These are phyloP conservation scores for Mortierella sp. DNA, from an alignment of 371 early-diverging fungal genomes.

Conservation along the genomic window DNA sequence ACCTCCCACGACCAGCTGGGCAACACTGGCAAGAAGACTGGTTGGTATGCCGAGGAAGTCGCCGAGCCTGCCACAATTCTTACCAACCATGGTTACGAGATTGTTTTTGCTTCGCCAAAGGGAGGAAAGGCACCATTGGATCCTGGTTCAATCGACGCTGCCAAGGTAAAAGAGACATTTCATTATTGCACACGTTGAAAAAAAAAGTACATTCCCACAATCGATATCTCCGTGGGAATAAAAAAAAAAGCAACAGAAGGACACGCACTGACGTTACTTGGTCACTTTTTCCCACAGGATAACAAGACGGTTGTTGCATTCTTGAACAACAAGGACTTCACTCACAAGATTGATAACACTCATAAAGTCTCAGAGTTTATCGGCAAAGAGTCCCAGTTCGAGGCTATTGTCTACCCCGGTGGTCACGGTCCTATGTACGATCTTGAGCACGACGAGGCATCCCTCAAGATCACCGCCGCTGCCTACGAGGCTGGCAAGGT, in stretches of 20 bases:
- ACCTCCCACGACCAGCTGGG: constrained; percentile 42
- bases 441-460: constrained; percentile 52
- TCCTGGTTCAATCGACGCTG: constrained; percentile 54
- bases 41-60: constrained; percentile 52
- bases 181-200: not conserved
- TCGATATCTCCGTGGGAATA: not conserved
- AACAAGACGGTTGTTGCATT: constrained; percentile 34
- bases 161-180: constrained; percentile 42
- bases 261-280: not conserved
- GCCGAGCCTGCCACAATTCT: constrained; percentile 61
- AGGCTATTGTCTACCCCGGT: constrained; percentile 62
- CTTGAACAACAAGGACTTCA: constrained; percentile 51
- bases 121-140: constrained; percentile 63
- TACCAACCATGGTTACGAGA: constrained; percentile 50
- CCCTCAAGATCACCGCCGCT: constrained; percentile 44
- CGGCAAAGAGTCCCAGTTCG: constrained; percentile 48
- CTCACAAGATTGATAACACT: constrained; percentile 51
- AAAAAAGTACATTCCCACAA: too few species aligned
- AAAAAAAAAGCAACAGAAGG: not conserved
- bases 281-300: constrained; percentile 7
- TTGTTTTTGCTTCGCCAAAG: constrained; percentile 62
- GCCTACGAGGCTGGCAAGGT: constrained; percentile 59
- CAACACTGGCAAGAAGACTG: constrained; percentile 32
- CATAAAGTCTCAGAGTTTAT: constrained; percentile 52
- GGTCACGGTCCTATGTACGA: constrained; percentile 67